phyloP scores from a whole-genome alignment of 2,329 filamentous ascomycete species.

The Aspergillus sp. region DNA sequence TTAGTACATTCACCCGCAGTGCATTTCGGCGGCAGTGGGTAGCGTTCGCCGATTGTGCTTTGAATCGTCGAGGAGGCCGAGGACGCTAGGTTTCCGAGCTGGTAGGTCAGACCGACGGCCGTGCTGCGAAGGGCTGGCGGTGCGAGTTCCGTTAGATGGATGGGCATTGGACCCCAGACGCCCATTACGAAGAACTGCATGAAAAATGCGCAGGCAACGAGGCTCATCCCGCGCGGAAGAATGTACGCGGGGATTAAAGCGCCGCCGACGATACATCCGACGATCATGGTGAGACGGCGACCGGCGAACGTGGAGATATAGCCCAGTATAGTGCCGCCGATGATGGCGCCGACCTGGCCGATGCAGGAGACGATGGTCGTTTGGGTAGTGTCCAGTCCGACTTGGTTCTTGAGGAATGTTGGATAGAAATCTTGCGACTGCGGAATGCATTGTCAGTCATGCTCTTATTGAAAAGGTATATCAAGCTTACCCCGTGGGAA shows the following conservation, averaged over 20 bases:
- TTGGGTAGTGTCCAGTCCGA: conserved; percentile 63
- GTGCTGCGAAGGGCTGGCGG: conserved; percentile 63
- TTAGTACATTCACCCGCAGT: not conserved
- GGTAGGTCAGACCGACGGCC: conserved; percentile 57
- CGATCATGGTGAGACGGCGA: conserved; percentile 57
- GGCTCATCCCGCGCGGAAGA: conserved; percentile 48
- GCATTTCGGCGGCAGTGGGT: not conserved
- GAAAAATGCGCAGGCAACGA: conserved; percentile 36
- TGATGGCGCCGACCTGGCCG: conserved; percentile 75
- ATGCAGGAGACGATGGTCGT: conserved; percentile 73
- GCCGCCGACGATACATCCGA: conserved; percentile 64
- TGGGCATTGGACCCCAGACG: conserved; percentile 68
- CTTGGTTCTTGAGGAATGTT: conserved; percentile 73
- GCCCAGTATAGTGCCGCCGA: conserved; percentile 55
- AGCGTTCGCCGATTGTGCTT: not conserved
- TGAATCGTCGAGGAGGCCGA: conserved; percentile 41
- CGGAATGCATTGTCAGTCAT: conserved; percentile 25
- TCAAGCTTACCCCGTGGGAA: conserved; percentile 49
- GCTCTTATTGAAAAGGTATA: rapidly evolving
- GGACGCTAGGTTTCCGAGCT: conserved; percentile 65
- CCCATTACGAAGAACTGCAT: conserved; percentile 68
- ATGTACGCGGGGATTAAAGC: conserved; percentile 70
- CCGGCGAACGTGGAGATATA: conserved; percentile 75
- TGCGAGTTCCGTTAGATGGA: conserved; percentile 74
- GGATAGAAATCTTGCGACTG: conserved; percentile 74